Conservation (phyloP, 352 stramenopile genomes). For the Pythium biforme region DNA sequence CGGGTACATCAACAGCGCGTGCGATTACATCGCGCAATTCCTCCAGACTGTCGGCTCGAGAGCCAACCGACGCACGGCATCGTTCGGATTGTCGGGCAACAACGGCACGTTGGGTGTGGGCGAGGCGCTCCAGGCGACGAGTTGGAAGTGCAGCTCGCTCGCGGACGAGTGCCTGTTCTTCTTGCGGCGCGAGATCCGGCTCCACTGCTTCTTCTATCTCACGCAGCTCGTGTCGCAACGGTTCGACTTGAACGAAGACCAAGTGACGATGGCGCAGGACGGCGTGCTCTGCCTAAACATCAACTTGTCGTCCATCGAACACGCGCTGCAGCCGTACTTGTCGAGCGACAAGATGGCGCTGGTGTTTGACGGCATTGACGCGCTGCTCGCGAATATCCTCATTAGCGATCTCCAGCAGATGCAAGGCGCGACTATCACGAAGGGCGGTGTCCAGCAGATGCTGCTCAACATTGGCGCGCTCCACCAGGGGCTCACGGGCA, state of each 20-base stretch:
- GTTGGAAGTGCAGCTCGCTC: constrained; percentile 67
- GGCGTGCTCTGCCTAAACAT: constrained; percentile 72
- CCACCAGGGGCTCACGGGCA: constrained; percentile 70
- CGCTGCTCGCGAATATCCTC: constrained; percentile 55
- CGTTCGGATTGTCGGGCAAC: constrained; percentile 12
- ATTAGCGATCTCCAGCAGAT: constrained; percentile 72
- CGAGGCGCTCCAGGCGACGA: constrained; percentile 49
- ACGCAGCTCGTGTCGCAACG: constrained; percentile 70
- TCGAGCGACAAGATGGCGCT: constrained; percentile 74
- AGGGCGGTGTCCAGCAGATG: constrained; percentile 78
- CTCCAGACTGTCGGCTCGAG: constrained; percentile 29
- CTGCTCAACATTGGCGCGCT: constrained; percentile 72
- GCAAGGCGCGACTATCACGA: constrained; percentile 55
- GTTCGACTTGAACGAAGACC: constrained; percentile 56
- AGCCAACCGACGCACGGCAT: constrained; percentile 13
- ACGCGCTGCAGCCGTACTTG: constrained; percentile 69
- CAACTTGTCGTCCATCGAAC: constrained; percentile 73
- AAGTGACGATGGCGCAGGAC: constrained; percentile 67
- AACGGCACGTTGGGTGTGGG: constrained; percentile 3
- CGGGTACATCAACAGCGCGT: constrained; percentile 74
- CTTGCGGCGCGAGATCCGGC: constrained; percentile 64
- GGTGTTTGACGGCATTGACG: constrained; percentile 70
- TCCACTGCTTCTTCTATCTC: constrained; percentile 79
- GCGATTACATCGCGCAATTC: constrained; percentile 65
- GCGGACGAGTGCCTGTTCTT: constrained; percentile 81